Percentiles rank a stretch among this genome's conserved stretches.
These are phyloP conservation scores for Cucumis sativus DNA, from an alignment of 306 rosid species.

Conservation along the genomic window Cucumber_9930_V3 NC_026661.2:11686001-11686500, in stretches of 20 bases:
- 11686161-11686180: not conserved
- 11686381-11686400: not conserved
- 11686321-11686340: not conserved
- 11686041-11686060: not conserved
- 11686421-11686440: not conserved
- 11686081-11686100: not conserved
- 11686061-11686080: not conserved
- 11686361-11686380: not conserved
- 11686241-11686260: not conserved
- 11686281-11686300: not conserved
- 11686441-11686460: not conserved
- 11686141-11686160: not conserved
- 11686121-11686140: not conserved
- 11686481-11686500: not conserved
- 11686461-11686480: not conserved
- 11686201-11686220: not conserved
- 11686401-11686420: not conserved
- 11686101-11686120: not conserved
- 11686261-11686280: not conserved
- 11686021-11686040: conserved; percentile 38
- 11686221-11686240: not conserved
- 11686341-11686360: not conserved
- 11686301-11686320: not conserved
- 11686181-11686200: not conserved
- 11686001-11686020: conserved; percentile 66